Percentiles rank a stretch among this genome's conserved stretches.
Conservation (phyloP, 805 yeast genomes). For the Kazachstania psychrophila region DNA sequence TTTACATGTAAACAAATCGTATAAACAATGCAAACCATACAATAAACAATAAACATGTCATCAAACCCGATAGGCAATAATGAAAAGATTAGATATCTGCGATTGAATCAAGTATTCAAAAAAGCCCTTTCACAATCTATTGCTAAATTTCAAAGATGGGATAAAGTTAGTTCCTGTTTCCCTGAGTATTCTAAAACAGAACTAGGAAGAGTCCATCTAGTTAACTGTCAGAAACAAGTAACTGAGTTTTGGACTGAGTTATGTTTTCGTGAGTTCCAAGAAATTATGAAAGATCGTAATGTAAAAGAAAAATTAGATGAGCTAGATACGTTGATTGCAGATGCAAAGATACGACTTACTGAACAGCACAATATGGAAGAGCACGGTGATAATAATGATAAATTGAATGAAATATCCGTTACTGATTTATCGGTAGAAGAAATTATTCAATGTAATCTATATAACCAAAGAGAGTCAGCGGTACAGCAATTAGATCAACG, state of each 20-base stretch:
- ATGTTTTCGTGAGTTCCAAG: conserved; percentile 44
- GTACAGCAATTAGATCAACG: conserved; percentile 19
- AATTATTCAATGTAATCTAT: conserved; percentile 21
- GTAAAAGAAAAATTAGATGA: conserved; percentile 31
- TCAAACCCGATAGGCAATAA: background rate
- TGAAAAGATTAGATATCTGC: conserved; percentile 36
- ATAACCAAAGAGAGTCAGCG: conserved; percentile 16
- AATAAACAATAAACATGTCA: too few species aligned
- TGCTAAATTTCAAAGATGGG: conserved; percentile 38
- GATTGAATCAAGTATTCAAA: conserved; percentile 42
- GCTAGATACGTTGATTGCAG: conserved; percentile 33
- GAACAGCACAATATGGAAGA: conserved; percentile 4
- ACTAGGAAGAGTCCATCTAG: conserved; percentile 39
- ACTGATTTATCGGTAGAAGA: conserved; percentile 20
- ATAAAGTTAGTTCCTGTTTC: conserved; percentile 44
- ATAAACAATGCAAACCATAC: too few species aligned
- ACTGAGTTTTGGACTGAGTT: conserved; percentile 42
- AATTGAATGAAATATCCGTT: conserved; percentile 7
- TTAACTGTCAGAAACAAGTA: conserved; percentile 44
- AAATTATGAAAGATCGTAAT: conserved; percentile 40
- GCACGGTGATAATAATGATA: background rate
- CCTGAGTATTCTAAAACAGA: conserved; percentile 41
- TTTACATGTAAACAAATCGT: too few species aligned
- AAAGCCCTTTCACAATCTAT: conserved; percentile 49
- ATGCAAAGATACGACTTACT: conserved; percentile 24